Evolutionary conservation across 2,329 filamentous ascomycete species (phyloP), one percentile per base, ranked within the genome.

Genomic region (Thelonectria olida): DNA sequence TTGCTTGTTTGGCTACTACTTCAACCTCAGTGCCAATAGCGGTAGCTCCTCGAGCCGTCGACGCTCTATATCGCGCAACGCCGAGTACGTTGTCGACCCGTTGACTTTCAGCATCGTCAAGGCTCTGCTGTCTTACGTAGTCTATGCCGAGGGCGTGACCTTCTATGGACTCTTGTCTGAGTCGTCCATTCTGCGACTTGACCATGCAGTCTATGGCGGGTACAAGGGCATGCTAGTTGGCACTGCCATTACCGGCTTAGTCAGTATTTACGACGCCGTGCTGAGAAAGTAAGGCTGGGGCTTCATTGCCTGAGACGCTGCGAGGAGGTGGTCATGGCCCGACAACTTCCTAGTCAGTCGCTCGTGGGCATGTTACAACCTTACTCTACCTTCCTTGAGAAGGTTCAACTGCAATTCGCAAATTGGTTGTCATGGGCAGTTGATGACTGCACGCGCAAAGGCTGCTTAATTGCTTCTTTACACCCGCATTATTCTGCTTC

Each of bases 81-180:
- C 79, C 38, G 85, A 87, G 65, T 88, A 90, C 66, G 80, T 83
- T 6, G 88, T 95, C 66, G 96, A 99, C 75, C 94, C 94, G 4
- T 81, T 98, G 73, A 91, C 90, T 20, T 99, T 96, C 80, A 97
- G 94, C 80, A 89, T 98, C 58, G 88, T 88, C 70, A 97, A 97
- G 82, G 94, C 91, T 0, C 75, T 98, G 55, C 78, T 94, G 61
- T 89, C 92, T 7, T 97, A 91, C 76, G 84, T 95, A 31, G 89
- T 97, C 17, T 97, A 94, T 74, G 87, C 84, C 9, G 88, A 90
- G 74, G 87, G 86, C 31, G 84, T 85, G 51, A 86, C 84, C 48
- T 85, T 90, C 57, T 81, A 85, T 48, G 90, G 90, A 28, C 81
- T 88, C 54, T 81, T 92, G 59, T 82, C 86, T 59, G 80, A 83